Percentiles rank a stretch among this genome's conserved stretches.
These are phyloP conservation scores for Thecaphora thlaspeos DNA, from an alignment of 1,284 basidiomycete genomes.

Conservation along the genomic window DNA sequence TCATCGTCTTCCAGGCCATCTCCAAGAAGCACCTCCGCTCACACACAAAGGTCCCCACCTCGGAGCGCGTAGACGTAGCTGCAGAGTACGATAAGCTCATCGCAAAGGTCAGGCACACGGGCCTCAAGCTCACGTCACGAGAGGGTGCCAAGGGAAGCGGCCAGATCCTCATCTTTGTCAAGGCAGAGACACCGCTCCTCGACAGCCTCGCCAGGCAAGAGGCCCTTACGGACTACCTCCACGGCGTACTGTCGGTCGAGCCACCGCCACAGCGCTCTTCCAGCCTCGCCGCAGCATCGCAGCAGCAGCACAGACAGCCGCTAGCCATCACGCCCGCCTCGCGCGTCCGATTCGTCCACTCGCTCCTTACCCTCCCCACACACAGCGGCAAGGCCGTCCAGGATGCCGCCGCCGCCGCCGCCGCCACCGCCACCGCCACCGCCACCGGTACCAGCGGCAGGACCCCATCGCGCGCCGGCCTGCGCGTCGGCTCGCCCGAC, in stretches of 20 bases:
- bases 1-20: conserved; percentile 45
- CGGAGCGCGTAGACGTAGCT: conserved; percentile 20
- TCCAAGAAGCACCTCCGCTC: conserved; percentile 26
- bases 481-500: conserved; percentile 23
- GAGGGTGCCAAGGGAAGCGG: conserved; percentile 26
- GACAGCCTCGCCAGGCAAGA: conserved; percentile 21
- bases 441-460: no score
- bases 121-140: conserved; percentile 44
- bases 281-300: conserved; percentile 3
- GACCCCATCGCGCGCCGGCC: conserved; percentile 36
- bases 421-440: no score
- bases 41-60: conserved; percentile 22
- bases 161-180: conserved; percentile 49
- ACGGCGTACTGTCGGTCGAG: conserved; percentile 37
- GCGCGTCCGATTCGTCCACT: conserved; percentile 41
- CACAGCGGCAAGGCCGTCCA: conserved; percentile 15
- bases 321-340: conserved; percentile 36
- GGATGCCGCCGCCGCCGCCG: conserved; percentile 5
- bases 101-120: conserved; percentile 22
- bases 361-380: conserved; percentile 33
- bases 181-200: conserved; percentile 22
- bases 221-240: conserved; percentile 44
- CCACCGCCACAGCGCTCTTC: conserved; percentile 25
- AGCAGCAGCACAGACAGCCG: background rate
- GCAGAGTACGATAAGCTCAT: conserved; percentile 39